phyloP scores from a whole-genome alignment of 2,329 filamentous ascomycete genomes.

The Fusarium proliferatum region DNA sequence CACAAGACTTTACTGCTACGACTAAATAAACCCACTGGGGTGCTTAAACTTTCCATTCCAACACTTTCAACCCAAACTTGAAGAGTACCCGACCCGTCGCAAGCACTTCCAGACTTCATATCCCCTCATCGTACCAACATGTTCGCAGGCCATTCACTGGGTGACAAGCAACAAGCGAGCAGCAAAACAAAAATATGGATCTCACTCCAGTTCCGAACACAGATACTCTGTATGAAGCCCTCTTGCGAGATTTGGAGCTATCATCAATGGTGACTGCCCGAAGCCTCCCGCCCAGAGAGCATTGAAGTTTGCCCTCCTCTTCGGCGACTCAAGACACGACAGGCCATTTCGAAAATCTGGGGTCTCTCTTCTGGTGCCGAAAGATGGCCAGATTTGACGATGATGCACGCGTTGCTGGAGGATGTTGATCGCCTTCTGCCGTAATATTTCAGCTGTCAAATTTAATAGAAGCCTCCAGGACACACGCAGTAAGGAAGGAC shows the following conservation, averaged over 20 bases:
- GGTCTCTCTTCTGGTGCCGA: no score
- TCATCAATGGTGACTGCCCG: no score
- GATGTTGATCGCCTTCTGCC: no score
- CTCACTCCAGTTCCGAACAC: not conserved
- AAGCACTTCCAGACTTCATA: not conserved
- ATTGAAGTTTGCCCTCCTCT: no score
- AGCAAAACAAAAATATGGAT: not conserved
- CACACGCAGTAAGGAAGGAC: rapidly evolving
- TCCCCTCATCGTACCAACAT: not conserved
- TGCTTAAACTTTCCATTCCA: not conserved
- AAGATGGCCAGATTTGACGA: no score
- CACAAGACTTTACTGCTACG: not conserved
- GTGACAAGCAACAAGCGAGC: not conserved
- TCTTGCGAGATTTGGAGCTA: not conserved
- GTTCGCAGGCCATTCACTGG: not conserved
- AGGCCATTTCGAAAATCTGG: no score
- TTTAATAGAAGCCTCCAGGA: no score
- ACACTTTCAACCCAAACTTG: not conserved
- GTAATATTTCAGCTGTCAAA: no score
- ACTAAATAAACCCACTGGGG: not conserved
- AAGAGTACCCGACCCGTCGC: rapidly evolving
- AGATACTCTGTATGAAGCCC: no score
- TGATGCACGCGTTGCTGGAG: no score
- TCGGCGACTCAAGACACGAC: no score
- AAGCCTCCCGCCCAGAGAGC: no score